Evolutionary conservation across 2,329 filamentous ascomycete species (phyloP).

Genomic region (Neocatenulostroma microsporum): DNA sequence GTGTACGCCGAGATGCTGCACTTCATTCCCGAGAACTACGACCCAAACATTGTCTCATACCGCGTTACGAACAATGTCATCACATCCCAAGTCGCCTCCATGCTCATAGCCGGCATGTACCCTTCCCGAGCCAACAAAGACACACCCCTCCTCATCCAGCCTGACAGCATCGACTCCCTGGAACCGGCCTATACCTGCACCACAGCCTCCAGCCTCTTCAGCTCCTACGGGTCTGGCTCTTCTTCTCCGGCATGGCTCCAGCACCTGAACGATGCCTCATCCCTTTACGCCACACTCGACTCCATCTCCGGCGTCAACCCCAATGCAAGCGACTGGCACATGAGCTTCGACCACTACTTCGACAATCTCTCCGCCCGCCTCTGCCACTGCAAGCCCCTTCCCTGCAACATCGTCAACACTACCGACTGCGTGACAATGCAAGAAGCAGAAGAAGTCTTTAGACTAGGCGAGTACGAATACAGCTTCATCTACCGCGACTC

Average conservation of each 20-base stretch:
- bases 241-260: constrained; percentile 49
- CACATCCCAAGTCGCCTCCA: constrained; percentile 70
- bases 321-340: constrained; percentile 56
- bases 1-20: constrained; percentile 64
- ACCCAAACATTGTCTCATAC: constrained; percentile 48
- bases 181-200: constrained; percentile 65
- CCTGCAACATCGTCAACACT: constrained; percentile 52
- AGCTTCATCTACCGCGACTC: constrained; percentile 67
- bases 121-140: constrained; percentile 24
- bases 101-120: constrained; percentile 67
- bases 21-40: constrained; percentile 53
- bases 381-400: constrained; percentile 65
- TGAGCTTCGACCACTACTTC: constrained; percentile 71
- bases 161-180: constrained; percentile 58
- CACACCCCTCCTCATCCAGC: constrained; percentile 40
- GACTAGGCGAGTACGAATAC: constrained; percentile 75
- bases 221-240: constrained; percentile 40
- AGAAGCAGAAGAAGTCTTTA: constrained; percentile 62
- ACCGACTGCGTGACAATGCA: constrained; percentile 54
- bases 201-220: constrained; percentile 40
- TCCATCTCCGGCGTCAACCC: constrained; percentile 57
- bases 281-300: constrained; percentile 56
- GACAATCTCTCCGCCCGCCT: constrained; percentile 74
- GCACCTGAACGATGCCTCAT: constrained; percentile 52
- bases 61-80: constrained; percentile 77